Base-by-base conservation (phyloP, 2,329 filamentous ascomycete genomes). In the Boeremia exigua region DNA sequence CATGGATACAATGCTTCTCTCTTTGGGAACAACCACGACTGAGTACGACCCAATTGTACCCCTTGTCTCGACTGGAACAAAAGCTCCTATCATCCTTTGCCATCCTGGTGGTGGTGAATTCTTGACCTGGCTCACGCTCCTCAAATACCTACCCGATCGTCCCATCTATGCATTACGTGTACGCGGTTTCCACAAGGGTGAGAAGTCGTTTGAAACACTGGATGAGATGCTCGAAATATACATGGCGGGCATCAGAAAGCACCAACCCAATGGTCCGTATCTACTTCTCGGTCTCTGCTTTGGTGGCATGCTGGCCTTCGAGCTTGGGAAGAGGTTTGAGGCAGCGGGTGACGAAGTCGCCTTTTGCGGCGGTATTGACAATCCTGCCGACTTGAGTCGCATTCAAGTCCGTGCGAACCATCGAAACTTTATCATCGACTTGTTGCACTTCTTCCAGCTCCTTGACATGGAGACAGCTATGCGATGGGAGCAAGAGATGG, bases 221-320 rank as follows among this genome's bases (percentile, higher is more conserved):
- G 48, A 62, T 0, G 80, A 84, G 45, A 66, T 73, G 1, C 67
- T 81, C 2, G 55, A 65, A 1, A 75, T 65, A 0, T 85, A 84
- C 61, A 58, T 70, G 9, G 37, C 50, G 0, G 75, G 76, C 0
- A 78, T 85, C 43, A 75, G 74, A 14, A 25, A 49, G 4, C 57
- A 55, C 1, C 82, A 85, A 53, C 81, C 82, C 0, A 15, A 68
- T 0, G 82, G 83, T 0, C 82, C 82, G 0, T 85, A 85, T 58
- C 78, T 78, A 0, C 61, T 85, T 0, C 78, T 79, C 0, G 82
- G 83, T 0, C 84, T 84, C 59, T 80, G 75, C 10, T 84, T 79
- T 60, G 82, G 83, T 3, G 61, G 72, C 0, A 81, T 82, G 65
- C 54, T 84, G 0, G 78, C 80, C 0, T 85, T 84, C 54, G 82